A percentile compares a stretch with the other conserved stretches of the same genome.
Evolutionary conservation across 306 rosid genomes (phyloP).

Genomic region (Acacia melanoxylon): DNA sequence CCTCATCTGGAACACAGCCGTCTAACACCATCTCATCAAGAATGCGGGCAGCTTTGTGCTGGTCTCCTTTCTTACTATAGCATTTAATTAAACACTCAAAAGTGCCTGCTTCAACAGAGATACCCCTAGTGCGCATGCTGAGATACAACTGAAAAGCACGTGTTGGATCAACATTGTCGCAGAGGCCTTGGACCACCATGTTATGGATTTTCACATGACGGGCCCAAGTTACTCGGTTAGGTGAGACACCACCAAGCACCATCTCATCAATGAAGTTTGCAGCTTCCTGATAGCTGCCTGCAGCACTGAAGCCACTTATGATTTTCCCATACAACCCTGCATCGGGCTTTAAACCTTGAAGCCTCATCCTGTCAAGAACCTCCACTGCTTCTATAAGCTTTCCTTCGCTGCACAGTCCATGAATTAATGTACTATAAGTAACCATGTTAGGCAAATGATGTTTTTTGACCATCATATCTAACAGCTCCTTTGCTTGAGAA

Average conservation of each 20-base stretch:
- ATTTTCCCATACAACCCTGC: slow-evolving; percentile 80
- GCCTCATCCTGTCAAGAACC: slow-evolving; percentile 90
- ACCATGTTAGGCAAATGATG: slow-evolving; percentile 64
- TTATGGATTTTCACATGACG: slow-evolving; percentile 74
- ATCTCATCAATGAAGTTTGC: slow-evolving; percentile 93
- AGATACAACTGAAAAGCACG: slow-evolving; percentile 83
- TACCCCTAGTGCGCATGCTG: slow-evolving; percentile 74
- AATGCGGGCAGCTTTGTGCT: slow-evolving; percentile 66
- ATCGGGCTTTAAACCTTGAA: slow-evolving; percentile 85
- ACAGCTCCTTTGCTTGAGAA: slow-evolving; percentile 61
- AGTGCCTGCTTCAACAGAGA: slow-evolving; percentile 52
- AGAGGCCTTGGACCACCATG: slow-evolving; percentile 74
- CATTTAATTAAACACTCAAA: slow-evolving; percentile 55
- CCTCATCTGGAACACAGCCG: slow-evolving; percentile 72
- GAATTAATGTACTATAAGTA: slow-evolving; percentile 71
- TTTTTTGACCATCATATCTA: slow-evolving; percentile 62
- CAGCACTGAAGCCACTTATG: slow-evolving; percentile 62
- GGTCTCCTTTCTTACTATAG: slow-evolving; percentile 66
- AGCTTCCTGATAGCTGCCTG: slow-evolving; percentile 65
- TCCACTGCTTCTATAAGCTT: slow-evolving; percentile 71
- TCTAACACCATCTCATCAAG: slow-evolving; percentile 80
- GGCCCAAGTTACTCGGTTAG: slow-evolving; percentile 72
- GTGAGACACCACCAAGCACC: slow-evolving; percentile 67
- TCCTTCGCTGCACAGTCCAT: slow-evolving; percentile 80
- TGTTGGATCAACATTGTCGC: slow-evolving; percentile 38